A percentile compares a stretch with the other conserved stretches of the same genome.
phyloP scores from a whole-genome alignment of 2,329 filamentous ascomycete genomes.

The Helotiales sp. region DNA sequence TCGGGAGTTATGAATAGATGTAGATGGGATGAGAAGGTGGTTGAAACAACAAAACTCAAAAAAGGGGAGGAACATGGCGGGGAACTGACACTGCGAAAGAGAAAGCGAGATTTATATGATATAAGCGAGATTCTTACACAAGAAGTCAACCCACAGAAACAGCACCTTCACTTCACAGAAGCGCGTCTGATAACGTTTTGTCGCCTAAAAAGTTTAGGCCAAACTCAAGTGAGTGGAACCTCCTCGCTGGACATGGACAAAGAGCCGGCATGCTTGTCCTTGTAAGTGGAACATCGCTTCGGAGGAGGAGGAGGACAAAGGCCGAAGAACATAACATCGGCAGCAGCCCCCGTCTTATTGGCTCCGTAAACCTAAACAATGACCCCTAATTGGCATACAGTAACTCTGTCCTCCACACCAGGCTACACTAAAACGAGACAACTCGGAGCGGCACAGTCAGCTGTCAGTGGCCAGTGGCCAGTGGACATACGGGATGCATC shows the following conservation, averaged over 20 bases:
- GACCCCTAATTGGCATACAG: not conserved
- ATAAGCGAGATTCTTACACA: not conserved
- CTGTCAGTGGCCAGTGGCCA: not conserved
- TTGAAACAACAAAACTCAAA: not conserved
- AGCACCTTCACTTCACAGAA: not conserved
- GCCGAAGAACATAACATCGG: not conserved
- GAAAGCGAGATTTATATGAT: not conserved
- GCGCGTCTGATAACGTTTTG: not conserved
- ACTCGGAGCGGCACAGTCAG: too few relatives aligned
- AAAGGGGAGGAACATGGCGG: not conserved
- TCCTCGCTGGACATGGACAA: not conserved
- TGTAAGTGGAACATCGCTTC: not conserved
- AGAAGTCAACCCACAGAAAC: too few relatives aligned
- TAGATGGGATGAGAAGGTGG: not conserved
- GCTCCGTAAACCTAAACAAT: not conserved
- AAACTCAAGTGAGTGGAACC: not conserved
- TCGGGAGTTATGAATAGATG: not conserved
- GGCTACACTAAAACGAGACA: slow-evolving; percentile 3
- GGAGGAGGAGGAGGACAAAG: not conserved
- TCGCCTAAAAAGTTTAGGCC: not conserved
- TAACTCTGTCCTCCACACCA: not conserved
- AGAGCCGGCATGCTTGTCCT: not conserved
- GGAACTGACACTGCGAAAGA: too few relatives aligned
- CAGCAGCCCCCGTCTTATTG: not conserved
- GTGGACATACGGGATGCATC: not conserved